These are phyloP conservation scores for Xylariaceae sp. DNA, from an alignment of 2,329 filamentous ascomycete species.

Conservation along the genomic window DNA sequence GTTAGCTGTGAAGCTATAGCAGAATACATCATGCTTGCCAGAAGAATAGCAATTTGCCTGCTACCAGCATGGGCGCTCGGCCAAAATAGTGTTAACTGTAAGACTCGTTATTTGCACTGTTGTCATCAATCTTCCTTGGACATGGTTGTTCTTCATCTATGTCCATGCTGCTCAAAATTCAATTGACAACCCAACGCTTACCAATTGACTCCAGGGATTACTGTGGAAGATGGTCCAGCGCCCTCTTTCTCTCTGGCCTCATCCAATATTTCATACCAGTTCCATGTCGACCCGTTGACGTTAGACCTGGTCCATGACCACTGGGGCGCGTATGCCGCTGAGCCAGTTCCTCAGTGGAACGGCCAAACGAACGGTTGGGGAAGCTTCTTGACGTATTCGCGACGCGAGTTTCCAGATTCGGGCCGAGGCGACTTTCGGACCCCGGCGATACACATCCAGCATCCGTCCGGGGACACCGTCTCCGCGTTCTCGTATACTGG, in stretches of 20 bases:
- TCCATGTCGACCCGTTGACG: constrained; percentile 63
- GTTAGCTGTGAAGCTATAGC: constrained; percentile 1
- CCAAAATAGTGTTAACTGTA: constrained; percentile 24
- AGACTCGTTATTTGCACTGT: neutral
- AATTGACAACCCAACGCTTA: constrained; percentile 16
- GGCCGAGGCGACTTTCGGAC: constrained; percentile 68
- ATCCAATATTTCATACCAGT: constrained; percentile 61
- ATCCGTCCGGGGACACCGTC: constrained; percentile 64
- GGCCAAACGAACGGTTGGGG: constrained; percentile 61
- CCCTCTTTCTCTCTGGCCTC: constrained; percentile 38
- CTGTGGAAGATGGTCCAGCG: constrained; percentile 32
- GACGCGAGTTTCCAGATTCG: constrained; percentile 68
- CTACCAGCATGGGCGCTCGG: constrained; percentile 21
- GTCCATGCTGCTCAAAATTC: neutral
- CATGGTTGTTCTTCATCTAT: neutral
- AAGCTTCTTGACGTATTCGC: constrained; percentile 53
- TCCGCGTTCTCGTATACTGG: constrained; percentile 64
- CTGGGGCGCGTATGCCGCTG: constrained; percentile 62
- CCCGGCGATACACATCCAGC: constrained; percentile 65
- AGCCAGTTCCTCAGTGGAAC: constrained; percentile 54
- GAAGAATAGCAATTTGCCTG: constrained; percentile 21
- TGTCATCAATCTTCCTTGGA: neutral
- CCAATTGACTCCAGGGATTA: constrained; percentile 33
- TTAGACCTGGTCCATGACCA: constrained; percentile 66
- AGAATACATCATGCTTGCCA: constrained; percentile 21